These are phyloP conservation scores for Lagenidium sp. DNA, from an alignment of 352 stramenopile species.

Conservation along the genomic window DNA sequence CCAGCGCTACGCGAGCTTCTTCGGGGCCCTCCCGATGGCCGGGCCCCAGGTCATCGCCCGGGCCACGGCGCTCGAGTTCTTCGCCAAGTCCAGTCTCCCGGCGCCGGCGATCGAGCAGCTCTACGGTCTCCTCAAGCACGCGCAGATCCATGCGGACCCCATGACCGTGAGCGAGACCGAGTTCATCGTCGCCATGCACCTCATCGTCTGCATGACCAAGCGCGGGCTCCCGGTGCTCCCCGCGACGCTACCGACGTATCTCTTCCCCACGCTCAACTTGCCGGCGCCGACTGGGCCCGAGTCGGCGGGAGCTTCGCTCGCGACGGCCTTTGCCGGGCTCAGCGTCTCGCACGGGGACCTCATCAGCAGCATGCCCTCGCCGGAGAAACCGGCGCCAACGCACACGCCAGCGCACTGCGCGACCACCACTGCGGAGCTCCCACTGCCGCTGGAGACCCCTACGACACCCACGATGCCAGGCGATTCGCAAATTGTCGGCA, in stretches of 20 bases:
- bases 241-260: slow-evolving; percentile 32
- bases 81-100: slow-evolving; percentile 42
- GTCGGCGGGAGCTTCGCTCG: neutral
- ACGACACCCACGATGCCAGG: too few species aligned
- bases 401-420: slow-evolving; percentile 6
- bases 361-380: slow-evolving; percentile 31
- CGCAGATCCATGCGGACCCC: slow-evolving; percentile 21
- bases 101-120: slow-evolving; percentile 32
- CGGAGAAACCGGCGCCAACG: slow-evolving; percentile 13
- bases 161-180: slow-evolving; percentile 34
- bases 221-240: slow-evolving; percentile 43
- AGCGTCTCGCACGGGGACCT: slow-evolving; percentile 3
- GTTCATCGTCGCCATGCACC: slow-evolving; percentile 67
- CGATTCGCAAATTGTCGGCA: too few species aligned
- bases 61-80: slow-evolving; percentile 36
- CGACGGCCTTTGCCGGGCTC: neutral
- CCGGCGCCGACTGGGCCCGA: too few species aligned
- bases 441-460: too few species aligned
- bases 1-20: slow-evolving; percentile 53
- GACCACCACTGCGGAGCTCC: too few species aligned
- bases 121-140: slow-evolving; percentile 33
- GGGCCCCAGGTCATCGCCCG: slow-evolving; percentile 11
- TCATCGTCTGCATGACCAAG: slow-evolving; percentile 76
- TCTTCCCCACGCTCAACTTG: slow-evolving; percentile 57
- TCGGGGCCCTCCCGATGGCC: slow-evolving; percentile 28